Base-by-base conservation (phyloP, 148 eudicot genomes). In the Heliosperma pusillum region DNA sequence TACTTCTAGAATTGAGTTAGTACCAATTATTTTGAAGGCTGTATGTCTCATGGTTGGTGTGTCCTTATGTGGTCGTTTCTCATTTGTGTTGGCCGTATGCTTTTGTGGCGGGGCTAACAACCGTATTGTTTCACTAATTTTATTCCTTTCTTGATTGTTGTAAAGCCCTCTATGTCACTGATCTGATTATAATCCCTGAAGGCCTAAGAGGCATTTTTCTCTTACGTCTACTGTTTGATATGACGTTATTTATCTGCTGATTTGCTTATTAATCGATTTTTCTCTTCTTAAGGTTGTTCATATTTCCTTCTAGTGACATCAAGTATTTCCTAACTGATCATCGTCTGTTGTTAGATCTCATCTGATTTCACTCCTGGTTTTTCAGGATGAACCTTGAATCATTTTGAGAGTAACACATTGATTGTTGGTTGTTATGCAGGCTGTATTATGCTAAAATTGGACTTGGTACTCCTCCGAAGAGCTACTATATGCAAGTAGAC, bases 401-500 rank as follows among this genome's bases (percentile, higher is more conserved):
- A 7, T 67, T 40, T 21, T 10, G 16, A 1, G 17, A 42, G 53
- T 44, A 20, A 67, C 17, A 10, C n/a, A 42, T 42, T 22, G 26
- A 3, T 64, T 21, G 4, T 24, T 53, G 19, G 55, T 61, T 44
- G 59, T 25, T 33, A 68, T 85, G 78, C 86, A 94, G 98, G 85
- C 86, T 94, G 36, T 94, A 94, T 85, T 94, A 88, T 88, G 91
- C 98, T 64, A 89, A 87, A 81, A 85, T 94, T 70, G 97, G 90
- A 57, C 87, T 94, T 65, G 98, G 98, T 58, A 90, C 93, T 30
- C 98, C 98, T 69, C 83, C 97, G 17, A 85, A 81, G 79, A 90
- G 87, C 78, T 94, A 92, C 78, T 91, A 86, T 79, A 90, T 94
- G 85, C 98, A 94, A 89, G 98, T 94, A 44, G 98, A 94, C 73